Evolutionary conservation across 768 basidiomycete genomes (phyloP), one percentile per base, ranked within the genome.

Genomic region (Hydnum rufescens): DNA sequence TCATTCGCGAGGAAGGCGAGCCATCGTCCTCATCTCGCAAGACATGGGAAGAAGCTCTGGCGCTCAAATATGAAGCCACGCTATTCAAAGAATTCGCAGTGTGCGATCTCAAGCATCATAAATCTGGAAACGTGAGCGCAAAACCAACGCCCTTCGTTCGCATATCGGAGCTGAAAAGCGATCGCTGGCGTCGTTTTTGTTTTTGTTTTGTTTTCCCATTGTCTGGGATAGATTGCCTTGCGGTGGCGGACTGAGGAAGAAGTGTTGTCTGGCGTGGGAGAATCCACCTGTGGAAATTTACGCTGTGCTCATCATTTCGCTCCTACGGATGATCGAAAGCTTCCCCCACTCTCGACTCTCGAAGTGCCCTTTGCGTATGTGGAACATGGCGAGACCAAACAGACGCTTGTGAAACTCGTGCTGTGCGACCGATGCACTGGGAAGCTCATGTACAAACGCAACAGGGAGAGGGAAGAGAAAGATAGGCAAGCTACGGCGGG

Each of bases 31-130:
- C 64, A 44, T 51, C 63, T 8, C 59, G 65, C 2, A 60, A 64
- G 4, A 68, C 76, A 1, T 97, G 89, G 85, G 78, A 92, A 60
- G 86, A 92, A 46, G 71, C 77, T 55, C 70, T 97, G 26, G 92
- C 93, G 0, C 70, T 73, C 55, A 92, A 90, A 59, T 96, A 92
- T 68, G 92, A 97, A 60, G 68, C 73, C 8, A 83, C 67, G 58
- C 74, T 97, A 2, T 95, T 88, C 63, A 82, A 87, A 57, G 92
- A 97, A 64, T 97, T 80, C 59, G 87, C 85, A 0, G 70, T 90
- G 22, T 89, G 86, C 61, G 88, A 96, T 65, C 68, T 96, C 55
- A 96, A 96, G 68, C 93, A 96, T 62, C 95, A 86, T 71, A 95
- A 89, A 67, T 78, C 82, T 0, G 85, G 87, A 16, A 82, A 84